phyloP scores from a whole-genome alignment of 495 filamentous ascomycete genomes.

The Aspergillus campestris region DNA sequence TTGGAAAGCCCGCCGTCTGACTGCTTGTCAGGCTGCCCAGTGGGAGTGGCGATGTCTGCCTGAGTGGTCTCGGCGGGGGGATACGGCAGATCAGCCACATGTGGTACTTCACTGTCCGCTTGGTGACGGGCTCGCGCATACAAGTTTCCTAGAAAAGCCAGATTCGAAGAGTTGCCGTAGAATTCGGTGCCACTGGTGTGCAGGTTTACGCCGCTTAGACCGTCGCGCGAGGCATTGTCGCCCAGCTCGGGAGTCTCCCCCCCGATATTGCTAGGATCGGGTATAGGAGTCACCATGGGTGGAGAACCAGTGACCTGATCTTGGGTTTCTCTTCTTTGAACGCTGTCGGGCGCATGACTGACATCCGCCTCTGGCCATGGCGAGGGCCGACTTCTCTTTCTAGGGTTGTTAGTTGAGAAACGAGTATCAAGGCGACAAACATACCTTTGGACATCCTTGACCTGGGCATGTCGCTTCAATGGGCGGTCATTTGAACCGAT shows the following conservation, averaged over 20 bases:
- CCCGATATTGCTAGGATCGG: not conserved
- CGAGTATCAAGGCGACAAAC: not conserved
- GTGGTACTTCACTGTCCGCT: slow-evolving; percentile 1
- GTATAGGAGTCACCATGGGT: not conserved
- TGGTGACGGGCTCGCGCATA: slow-evolving; percentile 17
- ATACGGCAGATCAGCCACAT: not conserved
- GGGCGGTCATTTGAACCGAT: slow-evolving; percentile 1
- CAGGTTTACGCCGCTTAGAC: slow-evolving; percentile 16
- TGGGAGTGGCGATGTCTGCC: not conserved
- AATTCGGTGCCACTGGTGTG: slow-evolving; percentile 24
- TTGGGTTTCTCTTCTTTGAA: no score
- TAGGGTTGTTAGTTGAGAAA: not conserved
- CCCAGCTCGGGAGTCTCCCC: slow-evolving; percentile 11
- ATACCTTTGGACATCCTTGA: slow-evolving; percentile 9
- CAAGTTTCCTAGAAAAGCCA: slow-evolving; percentile 17
- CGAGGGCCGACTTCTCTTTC: slow-evolving; percentile 9
- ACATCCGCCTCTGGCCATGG: slow-evolving; percentile 13
- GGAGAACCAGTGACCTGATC: not conserved
- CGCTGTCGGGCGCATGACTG: not conserved
- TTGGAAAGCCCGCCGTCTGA: slow-evolving; percentile 2
- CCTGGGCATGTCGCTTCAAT: slow-evolving; percentile 2
- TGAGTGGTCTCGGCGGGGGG: no score
- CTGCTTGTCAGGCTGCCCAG: slow-evolving; percentile 1
- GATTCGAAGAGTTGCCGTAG: slow-evolving; percentile 20
- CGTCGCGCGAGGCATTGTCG: slow-evolving; percentile 15